Base-by-base conservation (phyloP, 2,329 filamentous ascomycete species). In the Sporothrix protearum region DNA sequence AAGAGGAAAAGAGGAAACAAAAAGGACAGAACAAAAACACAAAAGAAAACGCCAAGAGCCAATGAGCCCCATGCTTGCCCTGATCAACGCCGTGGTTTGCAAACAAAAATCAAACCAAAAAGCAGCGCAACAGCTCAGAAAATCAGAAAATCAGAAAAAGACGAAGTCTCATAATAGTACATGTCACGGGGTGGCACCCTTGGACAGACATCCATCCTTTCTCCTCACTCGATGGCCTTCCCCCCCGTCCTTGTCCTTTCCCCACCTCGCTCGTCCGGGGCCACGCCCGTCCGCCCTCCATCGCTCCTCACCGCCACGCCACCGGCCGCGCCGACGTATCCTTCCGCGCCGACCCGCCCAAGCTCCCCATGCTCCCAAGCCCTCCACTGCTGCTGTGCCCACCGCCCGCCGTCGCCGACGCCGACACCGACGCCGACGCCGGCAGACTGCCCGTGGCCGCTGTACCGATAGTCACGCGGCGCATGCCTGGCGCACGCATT, bases 381-480 rank as follows among this genome's bases (percentile, higher is more conserved):
- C 64, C 33, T n/a, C 55, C 5, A 1, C 69, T 28, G 55, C 63
- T 57, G 14, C 64, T 59, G 68, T 64, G 42, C 9, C 55, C 69
- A 39, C 55, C 57, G 47, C 64, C 49, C 2, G 6, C 22, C 7
- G 3, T 14, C n/a, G n/a, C n/a, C n/a, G n/a, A n/a, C n/a, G n/a
- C n/a, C n/a, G n/a, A n/a, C n/a, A n/a, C n/a, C 3, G 30, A 16
- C 28, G 22, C 12, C 12, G 25, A 9, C 64, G 22, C 36, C 14
- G 55, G 57, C 30, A 72, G 51, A 3, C 66, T 45, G 19, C 51
- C 57, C 77, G 78, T 76, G 28, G 75, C 80, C 68, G 79, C 77
- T 70, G 79, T 74, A 45, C 81, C 81, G 76, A 84, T 83, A 79
- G 82, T 84, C 72, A 82, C 82, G 70, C 82, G 81, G 61, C 82